Base-by-base conservation (phyloP, 148 eudicot species). In the Simmondsia chinensis region DNA sequence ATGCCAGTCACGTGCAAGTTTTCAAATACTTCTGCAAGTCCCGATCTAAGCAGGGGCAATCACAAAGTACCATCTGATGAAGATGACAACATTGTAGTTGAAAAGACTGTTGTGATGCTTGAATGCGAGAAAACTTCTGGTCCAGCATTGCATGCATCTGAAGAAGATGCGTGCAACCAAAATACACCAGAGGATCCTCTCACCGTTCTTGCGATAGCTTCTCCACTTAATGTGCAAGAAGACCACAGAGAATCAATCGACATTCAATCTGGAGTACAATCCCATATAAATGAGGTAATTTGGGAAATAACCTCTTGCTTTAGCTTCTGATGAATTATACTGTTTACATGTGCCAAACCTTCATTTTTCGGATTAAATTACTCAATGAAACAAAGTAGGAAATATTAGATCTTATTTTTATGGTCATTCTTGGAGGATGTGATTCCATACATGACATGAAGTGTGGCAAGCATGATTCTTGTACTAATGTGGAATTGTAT, bases 101-200 rank as follows among this genome's bases (percentile, higher is more conserved):
- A 93, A 34, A 86, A 93, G 69, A 72, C 74, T 40, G 89, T 86
- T 50, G 83, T 86, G 31, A 71, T 77, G 69, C 86, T 79, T 8
- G 96, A 85, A 57, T 48, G 55, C 47, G 84, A 74, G 67, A 85
- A 75, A 69, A 77, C 87, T 48, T 54, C 77, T 58, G 21, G 35
- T 43, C 20, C 59, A 6, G 20, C 58, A 44, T 23, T 30, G 22
- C 56, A 52, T 51, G 61, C 66, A 35, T 49, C 77, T 33, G 61
- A 41, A 41, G 65, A 44, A 21, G 60, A 30, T 26, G 24, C 33
- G 37, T 41, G 45, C 20, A 29, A 40, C 16, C 61, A 50, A 38
- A 54, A 30, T 25, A 41, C 24, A 48, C 8, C 20, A 28, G 64
- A 57, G 23, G 67, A 60, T 14, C 50, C 39, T 54, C 46, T 64